phyloP scores from a whole-genome alignment of 306 rosid species.

The Begonia fuchsioides region DNA sequence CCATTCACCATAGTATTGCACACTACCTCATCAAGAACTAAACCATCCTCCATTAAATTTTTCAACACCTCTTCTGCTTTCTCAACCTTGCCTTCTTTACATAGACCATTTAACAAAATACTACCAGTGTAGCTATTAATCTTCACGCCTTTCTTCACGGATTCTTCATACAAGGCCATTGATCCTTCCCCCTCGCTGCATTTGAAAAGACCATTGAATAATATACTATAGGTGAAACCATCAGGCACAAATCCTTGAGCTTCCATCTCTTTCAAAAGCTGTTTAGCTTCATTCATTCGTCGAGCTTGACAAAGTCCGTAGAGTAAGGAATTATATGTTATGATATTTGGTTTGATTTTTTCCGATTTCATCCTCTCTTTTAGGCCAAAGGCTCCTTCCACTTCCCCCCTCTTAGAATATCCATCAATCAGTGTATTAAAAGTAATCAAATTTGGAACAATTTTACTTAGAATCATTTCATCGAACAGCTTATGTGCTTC shows the following conservation, averaged over 20 bases:
- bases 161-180: constrained; percentile 18
- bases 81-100: constrained; percentile 46
- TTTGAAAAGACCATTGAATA: constrained; percentile 31
- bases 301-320: constrained; percentile 38
- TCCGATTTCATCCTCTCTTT: constrained; percentile 42
- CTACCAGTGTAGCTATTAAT: constrained; percentile 31
- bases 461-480: constrained; percentile 32
- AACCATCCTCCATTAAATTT: constrained; percentile 29
- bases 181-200: constrained; percentile 21
- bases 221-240: constrained; percentile 28
- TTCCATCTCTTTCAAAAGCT: constrained; percentile 51
- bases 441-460: constrained; percentile 35
- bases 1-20: constrained; percentile 54
- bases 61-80: constrained; percentile 45
- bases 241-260: constrained; percentile 30
- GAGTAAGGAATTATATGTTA: constrained; percentile 61
- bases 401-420: constrained; percentile 46
- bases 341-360: constrained; percentile 29
- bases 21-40: constrained; percentile 29
- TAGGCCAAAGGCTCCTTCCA: constrained; percentile 46
- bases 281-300: constrained; percentile 40
- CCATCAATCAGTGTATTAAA: constrained; percentile 59
- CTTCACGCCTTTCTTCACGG: constrained; percentile 15
- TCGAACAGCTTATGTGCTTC: constrained; percentile 59
- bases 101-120: constrained; percentile 45